phyloP scores from a whole-genome alignment of 2,329 filamentous ascomycete species.

The Blastomyces gilchristii region DNA sequence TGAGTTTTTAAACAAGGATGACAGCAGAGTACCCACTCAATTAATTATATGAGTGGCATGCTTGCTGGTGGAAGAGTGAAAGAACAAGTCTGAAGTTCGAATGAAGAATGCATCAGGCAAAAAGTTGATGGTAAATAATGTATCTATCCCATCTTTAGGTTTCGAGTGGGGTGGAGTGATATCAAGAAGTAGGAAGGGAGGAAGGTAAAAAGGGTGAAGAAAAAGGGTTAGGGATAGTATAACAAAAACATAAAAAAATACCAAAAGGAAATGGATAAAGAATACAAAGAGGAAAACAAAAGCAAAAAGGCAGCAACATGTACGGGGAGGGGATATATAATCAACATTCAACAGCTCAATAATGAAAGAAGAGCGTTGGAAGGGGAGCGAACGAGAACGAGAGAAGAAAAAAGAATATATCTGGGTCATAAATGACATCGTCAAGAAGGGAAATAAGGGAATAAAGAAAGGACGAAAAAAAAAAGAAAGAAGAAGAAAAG shows the following conservation, averaged over 20 bases:
- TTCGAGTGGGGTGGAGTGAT: not conserved
- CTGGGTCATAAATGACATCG: slow-evolving; percentile 16
- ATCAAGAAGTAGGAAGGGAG: too few relatives aligned
- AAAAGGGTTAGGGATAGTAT: slow-evolving; percentile 8
- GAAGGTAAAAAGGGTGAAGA: not conserved
- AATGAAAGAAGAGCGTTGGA: slow-evolving; percentile 2
- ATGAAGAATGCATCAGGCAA: too few relatives aligned
- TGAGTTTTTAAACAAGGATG: too few relatives aligned
- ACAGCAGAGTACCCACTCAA: too few relatives aligned
- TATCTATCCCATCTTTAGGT: not conserved
- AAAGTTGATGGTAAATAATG: not conserved
- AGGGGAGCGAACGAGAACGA: not conserved
- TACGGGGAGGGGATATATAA: slow-evolving; percentile 6
- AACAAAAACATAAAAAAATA: slow-evolving; percentile 11
- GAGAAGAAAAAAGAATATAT: not conserved
- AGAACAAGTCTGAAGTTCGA: too few relatives aligned
- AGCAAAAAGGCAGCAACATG: slow-evolving; percentile 14
- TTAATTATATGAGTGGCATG: too few relatives aligned
- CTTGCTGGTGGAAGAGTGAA: too few relatives aligned
- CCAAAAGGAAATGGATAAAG: slow-evolving; percentile 6
- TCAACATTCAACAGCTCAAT: slow-evolving; percentile 4
- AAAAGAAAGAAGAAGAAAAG: not conserved
- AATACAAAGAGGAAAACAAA: slow-evolving; percentile 3
- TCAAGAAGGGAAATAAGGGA: slow-evolving; percentile 9
- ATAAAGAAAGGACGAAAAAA: not conserved